Conservation (phyloP, 2,329 filamentous ascomycete genomes). For the Tolypocladium album region DNA sequence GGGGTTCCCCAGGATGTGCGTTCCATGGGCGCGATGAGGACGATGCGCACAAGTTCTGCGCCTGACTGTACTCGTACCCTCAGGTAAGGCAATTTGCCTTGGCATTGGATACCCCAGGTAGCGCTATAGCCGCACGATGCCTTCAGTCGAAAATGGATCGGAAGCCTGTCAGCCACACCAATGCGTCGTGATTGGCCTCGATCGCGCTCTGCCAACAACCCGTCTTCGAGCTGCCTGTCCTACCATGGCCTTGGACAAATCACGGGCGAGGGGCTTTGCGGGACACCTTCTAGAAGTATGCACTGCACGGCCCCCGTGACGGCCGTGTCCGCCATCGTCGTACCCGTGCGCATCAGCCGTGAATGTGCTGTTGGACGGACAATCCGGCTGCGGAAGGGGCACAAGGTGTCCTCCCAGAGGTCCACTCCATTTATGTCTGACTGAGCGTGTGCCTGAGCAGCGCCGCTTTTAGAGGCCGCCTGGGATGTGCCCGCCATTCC, state of each 20-base stretch:
- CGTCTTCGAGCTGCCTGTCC: neutral
- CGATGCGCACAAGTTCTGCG: too few species aligned
- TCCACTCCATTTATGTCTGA: neutral
- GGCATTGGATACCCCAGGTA: neutral
- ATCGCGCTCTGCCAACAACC: neutral
- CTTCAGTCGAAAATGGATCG: neutral
- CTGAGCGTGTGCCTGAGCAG: too few species aligned
- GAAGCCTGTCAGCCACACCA: neutral
- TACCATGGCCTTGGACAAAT: neutral
- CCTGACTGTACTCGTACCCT: too few species aligned
- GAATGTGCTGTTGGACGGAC: neutral
- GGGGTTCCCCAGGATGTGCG: too few species aligned
- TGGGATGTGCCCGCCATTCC: too few species aligned
- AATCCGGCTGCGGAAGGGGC: neutral
- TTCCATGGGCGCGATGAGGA: neutral
- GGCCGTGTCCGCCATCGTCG: neutral
- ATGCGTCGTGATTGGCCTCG: neutral
- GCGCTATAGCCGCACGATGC: neutral
- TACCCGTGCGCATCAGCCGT: neutral
- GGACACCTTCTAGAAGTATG: conserved; percentile 9
- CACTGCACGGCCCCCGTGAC: neutral
- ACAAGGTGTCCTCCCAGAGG: neutral
- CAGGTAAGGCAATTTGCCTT: too few species aligned
- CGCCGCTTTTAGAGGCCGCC: too few species aligned
- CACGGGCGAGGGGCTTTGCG: neutral